phyloP scores from a whole-genome alignment of 1,284 basidiomycete genomes.

The Leccinum subfulvum region DNA sequence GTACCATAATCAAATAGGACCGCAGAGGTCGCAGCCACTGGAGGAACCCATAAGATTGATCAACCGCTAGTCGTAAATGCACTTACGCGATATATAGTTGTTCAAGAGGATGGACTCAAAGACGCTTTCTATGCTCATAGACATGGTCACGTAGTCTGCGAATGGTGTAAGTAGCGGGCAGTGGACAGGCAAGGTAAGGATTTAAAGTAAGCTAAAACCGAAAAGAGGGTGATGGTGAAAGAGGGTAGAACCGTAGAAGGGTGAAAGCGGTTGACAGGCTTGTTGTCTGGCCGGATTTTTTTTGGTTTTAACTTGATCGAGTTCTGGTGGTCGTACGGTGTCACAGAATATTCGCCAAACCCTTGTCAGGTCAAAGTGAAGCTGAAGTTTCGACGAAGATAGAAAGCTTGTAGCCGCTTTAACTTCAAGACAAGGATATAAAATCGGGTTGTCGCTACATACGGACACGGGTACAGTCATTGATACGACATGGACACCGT shows the following conservation, averaged over 20 bases:
- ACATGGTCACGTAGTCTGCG: neutral
- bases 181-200: neutral
- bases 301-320: neutral
- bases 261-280: neutral
- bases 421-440: neutral
- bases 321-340: neutral
- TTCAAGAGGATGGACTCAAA: neutral
- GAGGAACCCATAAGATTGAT: neutral
- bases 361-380: neutral
- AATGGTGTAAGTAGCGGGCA: neutral
- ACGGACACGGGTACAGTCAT: neutral
- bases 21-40: neutral
- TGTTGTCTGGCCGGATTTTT: neutral
- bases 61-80: neutral
- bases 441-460: neutral
- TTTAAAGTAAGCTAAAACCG: neutral
- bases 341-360: neutral
- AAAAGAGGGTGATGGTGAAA: neutral
- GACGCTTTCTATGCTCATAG: neutral
- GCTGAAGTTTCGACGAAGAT: neutral
- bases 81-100: neutral
- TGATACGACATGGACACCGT: neutral
- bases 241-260: neutral
- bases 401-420: neutral
- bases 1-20: neutral